phyloP scores from a whole-genome alignment of 257 asterid genomes.

The Eustoma russellianum region DNA sequence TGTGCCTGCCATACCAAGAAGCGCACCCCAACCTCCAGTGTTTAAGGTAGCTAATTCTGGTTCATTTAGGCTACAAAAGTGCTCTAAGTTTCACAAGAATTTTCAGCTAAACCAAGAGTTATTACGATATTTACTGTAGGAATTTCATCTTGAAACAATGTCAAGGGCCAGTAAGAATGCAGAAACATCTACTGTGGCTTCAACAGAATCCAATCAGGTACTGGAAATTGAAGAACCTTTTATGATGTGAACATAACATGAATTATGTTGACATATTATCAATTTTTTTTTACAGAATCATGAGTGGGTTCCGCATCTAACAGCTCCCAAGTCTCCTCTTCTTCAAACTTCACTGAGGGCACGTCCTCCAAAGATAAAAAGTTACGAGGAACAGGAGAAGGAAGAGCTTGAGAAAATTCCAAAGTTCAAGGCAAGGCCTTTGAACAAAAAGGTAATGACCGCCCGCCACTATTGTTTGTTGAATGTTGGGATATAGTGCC shows the following conservation, averaged over 20 bases:
- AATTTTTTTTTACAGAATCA: constrained; percentile 38
- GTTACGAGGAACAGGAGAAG: constrained; percentile 57
- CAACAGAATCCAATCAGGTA: constrained; percentile 49
- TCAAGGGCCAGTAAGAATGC: constrained; percentile 64
- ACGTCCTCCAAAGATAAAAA: constrained; percentile 68
- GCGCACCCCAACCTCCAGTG: constrained; percentile 68
- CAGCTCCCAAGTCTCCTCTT: constrained; percentile 78
- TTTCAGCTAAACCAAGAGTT: neutral
- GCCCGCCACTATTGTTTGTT: neutral
- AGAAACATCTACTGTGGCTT: constrained; percentile 62
- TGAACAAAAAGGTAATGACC: constrained; percentile 63
- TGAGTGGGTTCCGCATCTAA: constrained; percentile 57
- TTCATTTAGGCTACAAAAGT: neutral
- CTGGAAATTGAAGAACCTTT: neutral
- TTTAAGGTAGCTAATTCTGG: constrained; percentile 48
- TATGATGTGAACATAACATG: neutral
- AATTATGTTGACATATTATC: neutral
- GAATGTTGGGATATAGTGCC: neutral
- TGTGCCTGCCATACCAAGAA: constrained; percentile 53
- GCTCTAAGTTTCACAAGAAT: neutral
- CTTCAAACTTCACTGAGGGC: constrained; percentile 79
- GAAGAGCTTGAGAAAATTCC: constrained; percentile 68
- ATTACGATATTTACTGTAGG: constrained; percentile 35
- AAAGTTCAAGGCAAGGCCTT: constrained; percentile 87
- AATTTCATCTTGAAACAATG: constrained; percentile 86